Evolutionary conservation across 805 yeast genomes (phyloP).

Genomic region (Candida corydali): DNA sequence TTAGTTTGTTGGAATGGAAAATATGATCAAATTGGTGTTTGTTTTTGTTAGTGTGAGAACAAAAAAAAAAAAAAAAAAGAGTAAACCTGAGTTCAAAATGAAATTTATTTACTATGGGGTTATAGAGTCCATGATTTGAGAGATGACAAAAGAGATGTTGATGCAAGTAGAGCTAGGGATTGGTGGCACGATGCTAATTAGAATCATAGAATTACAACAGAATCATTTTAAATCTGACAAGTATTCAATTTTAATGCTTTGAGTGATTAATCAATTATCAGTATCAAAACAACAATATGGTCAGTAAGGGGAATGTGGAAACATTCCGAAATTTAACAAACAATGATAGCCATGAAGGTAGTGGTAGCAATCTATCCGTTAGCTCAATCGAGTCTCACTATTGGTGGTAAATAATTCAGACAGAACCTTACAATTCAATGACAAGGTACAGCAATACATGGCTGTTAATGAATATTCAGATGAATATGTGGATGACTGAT

Average conservation of each 20-base stretch:
- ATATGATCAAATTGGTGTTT: background rate
- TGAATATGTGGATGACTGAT: slow-evolving; percentile 27
- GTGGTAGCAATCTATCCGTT: background rate
- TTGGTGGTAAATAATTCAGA: slow-evolving; percentile 2
- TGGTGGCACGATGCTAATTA: no score
- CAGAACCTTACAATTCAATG: slow-evolving; percentile 86
- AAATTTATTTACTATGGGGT: no score
- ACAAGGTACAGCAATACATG: slow-evolving; percentile 90
- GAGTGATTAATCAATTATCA: slow-evolving; percentile 38
- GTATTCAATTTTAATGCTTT: slow-evolving; percentile 42
- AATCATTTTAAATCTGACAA: background rate
- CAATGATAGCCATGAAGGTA: background rate
- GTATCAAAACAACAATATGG: slow-evolving; percentile 18
- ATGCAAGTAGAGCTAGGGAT: no score
- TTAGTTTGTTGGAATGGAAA: background rate
- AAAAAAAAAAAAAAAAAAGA: slow-evolving; percentile 1
- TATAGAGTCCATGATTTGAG: no score
- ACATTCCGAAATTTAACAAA: slow-evolving; percentile 16
- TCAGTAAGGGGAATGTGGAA: slow-evolving; percentile 12
- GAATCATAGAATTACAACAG: background rate
- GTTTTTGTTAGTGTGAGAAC: slow-evolving; percentile 1
- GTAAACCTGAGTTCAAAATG: no score
- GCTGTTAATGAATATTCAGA: slow-evolving; percentile 53
- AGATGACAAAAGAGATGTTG: no score
- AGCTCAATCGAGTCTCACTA: no score